phyloP scores from a whole-genome alignment of 768 basidiomycete species.

The Rhizopogon vesiculosus region DNA sequence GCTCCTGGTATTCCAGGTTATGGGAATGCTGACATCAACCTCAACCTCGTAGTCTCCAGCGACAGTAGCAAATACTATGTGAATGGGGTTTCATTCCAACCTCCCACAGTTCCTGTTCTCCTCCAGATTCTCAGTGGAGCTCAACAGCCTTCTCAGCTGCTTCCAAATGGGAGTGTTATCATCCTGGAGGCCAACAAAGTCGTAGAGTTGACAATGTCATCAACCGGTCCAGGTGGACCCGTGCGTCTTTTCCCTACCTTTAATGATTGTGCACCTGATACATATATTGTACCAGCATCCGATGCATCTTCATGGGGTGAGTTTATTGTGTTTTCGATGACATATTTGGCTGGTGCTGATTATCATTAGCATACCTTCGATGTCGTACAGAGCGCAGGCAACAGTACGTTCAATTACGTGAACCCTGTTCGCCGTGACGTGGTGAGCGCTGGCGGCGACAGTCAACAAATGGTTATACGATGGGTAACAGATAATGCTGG shows the following conservation, averaged over 20 bases:
- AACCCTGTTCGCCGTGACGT: conserved; percentile 55
- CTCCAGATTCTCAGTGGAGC: conserved; percentile 41
- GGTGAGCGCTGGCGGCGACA: conserved; percentile 20
- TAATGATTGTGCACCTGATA: background rate
- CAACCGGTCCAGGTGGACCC: conserved; percentile 3
- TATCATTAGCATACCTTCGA: conserved; percentile 36
- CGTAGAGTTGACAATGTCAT: conserved; percentile 14
- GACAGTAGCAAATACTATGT: conserved; percentile 7
- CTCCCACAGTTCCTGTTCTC: conserved; percentile 36
- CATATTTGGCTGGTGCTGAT: background rate
- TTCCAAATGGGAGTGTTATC: conserved; percentile 20
- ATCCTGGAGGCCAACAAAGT: conserved; percentile 22
- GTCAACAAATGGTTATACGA: conserved; percentile 34
- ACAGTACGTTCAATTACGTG: conserved; percentile 31
- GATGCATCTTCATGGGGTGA: conserved; percentile 40
- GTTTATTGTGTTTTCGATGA: background rate
- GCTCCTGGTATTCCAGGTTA: conserved; percentile 34
- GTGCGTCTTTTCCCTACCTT: background rate
- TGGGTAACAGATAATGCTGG: conserved; percentile 53
- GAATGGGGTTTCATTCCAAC: conserved; percentile 10
- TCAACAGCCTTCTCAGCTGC: conserved; percentile 19
- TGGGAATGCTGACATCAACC: conserved; percentile 37
- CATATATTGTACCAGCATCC: conserved; percentile 28
- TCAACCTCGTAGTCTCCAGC: conserved; percentile 17
- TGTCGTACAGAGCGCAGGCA: conserved; percentile 40